Evolutionary conservation across 176 grass and related monocot genomes (phyloP).

Genomic region (Musa itinerans): DNA sequence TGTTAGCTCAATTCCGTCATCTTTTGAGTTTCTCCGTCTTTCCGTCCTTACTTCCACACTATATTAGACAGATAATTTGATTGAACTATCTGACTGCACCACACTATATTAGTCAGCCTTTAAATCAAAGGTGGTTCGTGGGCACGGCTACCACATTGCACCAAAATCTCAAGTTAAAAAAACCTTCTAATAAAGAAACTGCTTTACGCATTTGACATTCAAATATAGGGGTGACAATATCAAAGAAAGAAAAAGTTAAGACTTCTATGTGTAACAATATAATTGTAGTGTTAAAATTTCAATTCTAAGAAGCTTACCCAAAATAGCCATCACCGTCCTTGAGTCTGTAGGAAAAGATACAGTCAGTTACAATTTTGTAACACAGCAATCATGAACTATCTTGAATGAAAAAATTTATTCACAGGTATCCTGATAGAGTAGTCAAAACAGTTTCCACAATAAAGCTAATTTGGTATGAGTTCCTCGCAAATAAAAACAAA

Average conservation of each 20-base stretch:
- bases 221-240: neutral
- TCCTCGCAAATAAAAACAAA: constrained; percentile 2
- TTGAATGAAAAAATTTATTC: neutral
- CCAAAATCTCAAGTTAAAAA: neutral
- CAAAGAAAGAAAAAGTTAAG: neutral
- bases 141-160: neutral
- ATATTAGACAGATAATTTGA: too few species aligned
- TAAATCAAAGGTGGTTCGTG: too few species aligned
- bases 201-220: neutral
- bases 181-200: neutral
- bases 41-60: too few species aligned
- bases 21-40: too few species aligned
- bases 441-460: neutral
- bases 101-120: too few species aligned
- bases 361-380: neutral
- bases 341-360: constrained; percentile 21
- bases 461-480: neutral
- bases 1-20: too few species aligned
- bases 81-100: too few species aligned
- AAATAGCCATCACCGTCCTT: constrained; percentile 21
- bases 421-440: neutral
- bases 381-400: neutral
- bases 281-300: neutral
- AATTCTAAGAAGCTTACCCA: constrained; percentile 8
- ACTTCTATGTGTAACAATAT: neutral